Evolutionary conservation across 2,329 filamentous ascomycete species (phyloP), one percentile per base, ranked within the genome.

Genomic region (Trichoderma aggressivum): DNA sequence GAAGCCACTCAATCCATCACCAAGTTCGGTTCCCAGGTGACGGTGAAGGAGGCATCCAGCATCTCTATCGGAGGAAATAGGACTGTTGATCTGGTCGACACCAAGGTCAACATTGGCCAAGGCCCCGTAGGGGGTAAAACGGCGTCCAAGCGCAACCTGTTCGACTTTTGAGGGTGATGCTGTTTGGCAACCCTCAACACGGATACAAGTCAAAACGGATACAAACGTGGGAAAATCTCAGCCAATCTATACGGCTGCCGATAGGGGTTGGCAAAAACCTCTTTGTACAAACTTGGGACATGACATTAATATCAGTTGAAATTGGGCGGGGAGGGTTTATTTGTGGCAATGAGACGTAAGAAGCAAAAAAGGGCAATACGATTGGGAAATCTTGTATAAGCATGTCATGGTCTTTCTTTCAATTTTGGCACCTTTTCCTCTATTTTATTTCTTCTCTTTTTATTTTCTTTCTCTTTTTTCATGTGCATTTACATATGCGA

Each of bases 21-120:
- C 61, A 63, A 75, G 62, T 70, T 75, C 60, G 68, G 74, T 62
- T 74, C 75, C 63, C 81, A 83, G 50, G 75, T 85, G 55, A 80
- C 80, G 7, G 74, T 81, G 6, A 77, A 79, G 5, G 76, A 84
- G 66, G 84, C 85, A 5, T 74, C 74, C 24, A 84, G 81, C 70
- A 71, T 87, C 34, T 79, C 80, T 7, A 78, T 87, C 34, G 83
- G 84, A 10, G 79, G 80, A 43, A 77, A 81, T 26, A 85, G 84
- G 75, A 84, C 82, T 39, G 81, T 88, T 70, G 83, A 89, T 75
- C 77, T 89, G 67, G 81, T 88, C 21, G 80, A 83, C 70, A 82
- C 86, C 28, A 79, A 78, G 24, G 77, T 88, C 47, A 80, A 85
- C 65, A 72, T 82, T 14, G 80, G 79, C 11, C 75, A 76, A 8